Percentiles rank a stretch among this genome's conserved stretches.
Evolutionary conservation across 177 flowering plant species (phyloP).

Genomic region (Vitis hybrid): DNA sequence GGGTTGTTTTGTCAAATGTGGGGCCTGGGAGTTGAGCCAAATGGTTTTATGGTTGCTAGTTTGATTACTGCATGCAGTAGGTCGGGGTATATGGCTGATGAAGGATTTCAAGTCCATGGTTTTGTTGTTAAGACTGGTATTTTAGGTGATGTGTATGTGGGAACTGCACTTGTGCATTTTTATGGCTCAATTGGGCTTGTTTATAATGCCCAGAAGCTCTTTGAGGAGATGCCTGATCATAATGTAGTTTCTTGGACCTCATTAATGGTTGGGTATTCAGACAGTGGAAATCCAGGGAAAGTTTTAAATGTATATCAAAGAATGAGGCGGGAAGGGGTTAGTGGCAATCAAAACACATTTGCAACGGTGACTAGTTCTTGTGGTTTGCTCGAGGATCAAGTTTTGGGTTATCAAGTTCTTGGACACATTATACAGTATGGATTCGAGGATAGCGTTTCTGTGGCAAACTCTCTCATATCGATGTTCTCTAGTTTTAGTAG

Average conservation of each 20-base stretch:
- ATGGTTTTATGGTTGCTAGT: constrained; percentile 60
- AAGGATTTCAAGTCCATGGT: constrained; percentile 70
- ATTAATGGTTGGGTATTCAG: constrained; percentile 65
- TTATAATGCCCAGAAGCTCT: constrained; percentile 37
- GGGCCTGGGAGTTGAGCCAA: constrained; percentile 36
- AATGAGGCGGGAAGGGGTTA: constrained; percentile 55
- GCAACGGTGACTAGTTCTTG: constrained; percentile 58
- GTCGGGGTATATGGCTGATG: constrained; percentile 38
- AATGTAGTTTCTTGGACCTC: constrained; percentile 93
- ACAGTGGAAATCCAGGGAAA: constrained; percentile 35
- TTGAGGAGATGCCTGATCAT: constrained; percentile 65
- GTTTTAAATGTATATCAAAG: constrained; percentile 41
- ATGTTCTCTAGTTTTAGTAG: constrained; percentile 64
- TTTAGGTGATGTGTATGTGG: constrained; percentile 67
- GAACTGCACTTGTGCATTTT: constrained; percentile 72
- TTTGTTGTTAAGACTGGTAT: constrained; percentile 55
- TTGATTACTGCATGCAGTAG: constrained; percentile 62
- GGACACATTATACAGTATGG: constrained; percentile 59
- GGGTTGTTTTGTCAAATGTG: constrained; percentile 49
- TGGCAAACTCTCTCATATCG: constrained; percentile 66
- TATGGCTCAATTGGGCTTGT: constrained; percentile 60
- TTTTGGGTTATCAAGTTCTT: constrained; percentile 61
- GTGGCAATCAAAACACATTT: constrained; percentile 55
- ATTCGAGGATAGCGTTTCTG: constrained; percentile 52
- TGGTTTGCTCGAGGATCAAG: constrained; percentile 47